Evolutionary conservation across 208 protist species (phyloP).

Genomic region (Crithidia acanthocephali): DNA sequence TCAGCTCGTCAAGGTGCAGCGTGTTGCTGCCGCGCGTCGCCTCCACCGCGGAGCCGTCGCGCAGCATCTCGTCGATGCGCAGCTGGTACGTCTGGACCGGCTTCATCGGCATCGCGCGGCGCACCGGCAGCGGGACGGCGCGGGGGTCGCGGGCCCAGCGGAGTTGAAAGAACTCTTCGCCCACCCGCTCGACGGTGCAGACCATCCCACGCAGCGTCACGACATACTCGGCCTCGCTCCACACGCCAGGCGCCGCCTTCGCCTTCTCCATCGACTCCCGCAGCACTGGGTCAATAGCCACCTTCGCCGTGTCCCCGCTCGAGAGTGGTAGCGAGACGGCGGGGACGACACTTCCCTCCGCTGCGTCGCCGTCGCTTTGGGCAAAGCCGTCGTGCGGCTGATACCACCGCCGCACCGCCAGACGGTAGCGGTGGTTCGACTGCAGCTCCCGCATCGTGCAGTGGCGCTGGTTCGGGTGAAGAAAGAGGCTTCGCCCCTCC

Average conservation of each 20-base stretch:
- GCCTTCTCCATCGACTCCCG: slow-evolving; percentile 47
- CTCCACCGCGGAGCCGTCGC: slow-evolving; percentile 48
- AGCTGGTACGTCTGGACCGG: slow-evolving; percentile 70
- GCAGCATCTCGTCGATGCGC: slow-evolving; percentile 75
- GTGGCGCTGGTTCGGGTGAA: slow-evolving; percentile 57
- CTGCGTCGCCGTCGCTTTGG: neutral
- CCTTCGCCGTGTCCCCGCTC: neutral
- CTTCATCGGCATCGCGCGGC: slow-evolving; percentile 48
- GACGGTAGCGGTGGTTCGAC: slow-evolving; percentile 78
- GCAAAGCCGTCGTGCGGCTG: slow-evolving; percentile 61
- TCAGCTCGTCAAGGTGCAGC: slow-evolving; percentile 41
- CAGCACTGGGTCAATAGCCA: slow-evolving; percentile 33
- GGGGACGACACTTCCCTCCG: neutral
- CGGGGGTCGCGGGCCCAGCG: slow-evolving; percentile 80
- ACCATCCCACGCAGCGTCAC: slow-evolving; percentile 87
- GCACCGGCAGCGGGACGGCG: slow-evolving; percentile 45
- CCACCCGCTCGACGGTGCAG: slow-evolving; percentile 61
- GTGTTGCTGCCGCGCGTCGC: slow-evolving; percentile 24
- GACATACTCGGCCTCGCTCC: slow-evolving; percentile 74
- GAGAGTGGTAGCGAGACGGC: neutral
- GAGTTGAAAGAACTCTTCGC: slow-evolving; percentile 85
- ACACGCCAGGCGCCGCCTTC: slow-evolving; percentile 69
- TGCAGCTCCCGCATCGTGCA: slow-evolving; percentile 68
- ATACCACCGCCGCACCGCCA: slow-evolving; percentile 91
- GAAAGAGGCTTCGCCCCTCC: slow-evolving; percentile 37